Conservation (phyloP, 1,139 yeast genomes). For the Nakaseomyces delphensis region DNA sequence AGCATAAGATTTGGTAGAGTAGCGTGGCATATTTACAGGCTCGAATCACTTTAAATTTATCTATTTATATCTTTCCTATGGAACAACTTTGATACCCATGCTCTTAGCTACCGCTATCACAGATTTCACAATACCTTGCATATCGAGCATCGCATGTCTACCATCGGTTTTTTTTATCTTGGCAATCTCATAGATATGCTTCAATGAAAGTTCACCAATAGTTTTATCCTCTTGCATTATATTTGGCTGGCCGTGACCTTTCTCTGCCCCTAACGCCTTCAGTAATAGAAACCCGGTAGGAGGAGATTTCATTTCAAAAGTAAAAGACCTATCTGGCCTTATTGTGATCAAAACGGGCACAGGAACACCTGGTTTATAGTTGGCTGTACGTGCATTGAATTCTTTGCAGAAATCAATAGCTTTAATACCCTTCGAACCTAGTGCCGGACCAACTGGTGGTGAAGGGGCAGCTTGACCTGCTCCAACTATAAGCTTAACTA, state of each 20-base stretch:
- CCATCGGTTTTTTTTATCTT: constrained; percentile 84
- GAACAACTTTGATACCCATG: constrained; percentile 76
- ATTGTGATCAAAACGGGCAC: constrained; percentile 79
- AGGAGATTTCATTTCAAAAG: constrained; percentile 83
- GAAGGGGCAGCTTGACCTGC: constrained; percentile 99
- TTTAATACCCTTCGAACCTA: constrained; percentile 97
- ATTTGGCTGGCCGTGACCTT: constrained; percentile 47
- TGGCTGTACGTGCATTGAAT: constrained; percentile 93
- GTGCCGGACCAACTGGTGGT: constrained; percentile 98
- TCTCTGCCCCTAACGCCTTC: constrained; percentile 74
- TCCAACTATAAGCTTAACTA: constrained; percentile 88
- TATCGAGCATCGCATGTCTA: constrained; percentile 60
- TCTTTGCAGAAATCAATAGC: constrained; percentile 98
- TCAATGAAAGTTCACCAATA: constrained; percentile 70
- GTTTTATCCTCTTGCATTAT: constrained; percentile 23
- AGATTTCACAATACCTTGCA: constrained; percentile 73
- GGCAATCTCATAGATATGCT: constrained; percentile 91
- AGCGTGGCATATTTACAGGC: not conserved
- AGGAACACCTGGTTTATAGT: constrained; percentile 76
- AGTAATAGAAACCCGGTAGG: constrained; percentile 81
- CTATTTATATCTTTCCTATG: constrained; percentile 31
- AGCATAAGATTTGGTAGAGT: too few relatives aligned
- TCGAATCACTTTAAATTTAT: not conserved
- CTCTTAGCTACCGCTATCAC: constrained; percentile 81
- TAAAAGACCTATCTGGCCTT: constrained; percentile 84